Percentiles rank a stretch among this genome's conserved stretches.
Conservation (phyloP, 2,329 filamentous ascomycete genomes). For the Trichoderma semiorbis region DNA sequence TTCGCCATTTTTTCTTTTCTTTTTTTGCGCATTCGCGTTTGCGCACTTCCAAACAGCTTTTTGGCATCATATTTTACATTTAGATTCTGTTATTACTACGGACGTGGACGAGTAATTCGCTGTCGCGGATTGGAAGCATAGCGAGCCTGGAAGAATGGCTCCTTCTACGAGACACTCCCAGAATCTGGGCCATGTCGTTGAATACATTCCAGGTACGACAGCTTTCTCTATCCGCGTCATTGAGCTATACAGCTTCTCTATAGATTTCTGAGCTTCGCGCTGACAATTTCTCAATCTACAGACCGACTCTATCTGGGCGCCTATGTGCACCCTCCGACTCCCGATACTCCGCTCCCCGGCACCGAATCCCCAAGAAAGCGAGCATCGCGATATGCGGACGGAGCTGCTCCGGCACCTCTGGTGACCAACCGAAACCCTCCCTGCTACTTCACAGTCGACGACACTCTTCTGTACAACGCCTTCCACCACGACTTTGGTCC, state of each 20-base stretch:
- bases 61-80: slow-evolving; percentile 3
- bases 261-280: slow-evolving; percentile 22
- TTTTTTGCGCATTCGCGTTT: neutral
- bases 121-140: neutral
- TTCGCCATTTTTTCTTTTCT: neutral
- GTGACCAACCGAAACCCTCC: slow-evolving; percentile 50
- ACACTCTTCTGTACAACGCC: slow-evolving; percentile 90
- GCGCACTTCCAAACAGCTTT: neutral
- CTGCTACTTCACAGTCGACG: slow-evolving; percentile 94
- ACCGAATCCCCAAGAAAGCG: slow-evolving; percentile 62
- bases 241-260: neutral
- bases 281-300: slow-evolving; percentile 36
- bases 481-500: slow-evolving; percentile 99
- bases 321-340: slow-evolving; percentile 77
- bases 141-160: slow-evolving; percentile 40
- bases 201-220: slow-evolving; percentile 85
- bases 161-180: slow-evolving; percentile 47
- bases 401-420: slow-evolving; percentile 41
- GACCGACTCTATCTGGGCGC: slow-evolving; percentile 94
- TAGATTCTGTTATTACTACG: neutral
- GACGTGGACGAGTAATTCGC: neutral
- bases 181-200: slow-evolving; percentile 83
- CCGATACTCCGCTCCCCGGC: slow-evolving; percentile 83
- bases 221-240: neutral
- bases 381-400: slow-evolving; percentile 57